phyloP scores from a whole-genome alignment of 2,329 filamentous ascomycete species.

The Escovopsis sp. region DNA sequence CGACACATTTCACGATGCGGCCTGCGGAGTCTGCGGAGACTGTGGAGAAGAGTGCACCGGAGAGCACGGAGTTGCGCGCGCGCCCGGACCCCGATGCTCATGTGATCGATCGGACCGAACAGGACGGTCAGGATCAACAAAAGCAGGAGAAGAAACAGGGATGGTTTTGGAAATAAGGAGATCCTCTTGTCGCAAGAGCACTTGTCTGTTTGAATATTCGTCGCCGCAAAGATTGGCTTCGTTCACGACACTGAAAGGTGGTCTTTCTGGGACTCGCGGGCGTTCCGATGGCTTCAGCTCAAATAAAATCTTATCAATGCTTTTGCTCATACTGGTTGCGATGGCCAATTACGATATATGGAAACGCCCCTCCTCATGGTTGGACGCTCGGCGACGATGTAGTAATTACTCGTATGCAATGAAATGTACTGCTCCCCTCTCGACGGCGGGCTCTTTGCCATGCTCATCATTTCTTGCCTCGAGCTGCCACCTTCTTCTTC shows the following conservation, averaged over 20 bases:
- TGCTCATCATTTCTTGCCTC: slow-evolving; percentile 16
- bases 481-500: slow-evolving; percentile 43
- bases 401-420: background rate
- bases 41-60: too few species aligned
- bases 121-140: background rate
- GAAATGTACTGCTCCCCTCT: background rate
- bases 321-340: too few species aligned
- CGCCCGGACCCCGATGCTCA: slow-evolving; percentile 5
- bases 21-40: slow-evolving; percentile 9
- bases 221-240: too few species aligned
- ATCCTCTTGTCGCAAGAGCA: too few species aligned
- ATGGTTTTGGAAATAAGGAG: slow-evolving; percentile 27
- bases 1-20: slow-evolving; percentile 21
- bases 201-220: too few species aligned
- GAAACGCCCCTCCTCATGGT: background rate
- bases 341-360: too few species aligned
- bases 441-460: background rate
- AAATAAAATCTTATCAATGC: too few species aligned
- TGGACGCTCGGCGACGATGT: background rate
- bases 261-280: too few species aligned
- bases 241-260: too few species aligned
- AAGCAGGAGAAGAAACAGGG: slow-evolving; percentile 15
- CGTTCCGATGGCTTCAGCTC: too few species aligned
- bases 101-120: slow-evolving; percentile 3
- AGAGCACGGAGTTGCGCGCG: too few species aligned